These are phyloP conservation scores for Lachnellula cervina DNA, from an alignment of 2,329 filamentous ascomycete species.

Conservation along the genomic window DNA sequence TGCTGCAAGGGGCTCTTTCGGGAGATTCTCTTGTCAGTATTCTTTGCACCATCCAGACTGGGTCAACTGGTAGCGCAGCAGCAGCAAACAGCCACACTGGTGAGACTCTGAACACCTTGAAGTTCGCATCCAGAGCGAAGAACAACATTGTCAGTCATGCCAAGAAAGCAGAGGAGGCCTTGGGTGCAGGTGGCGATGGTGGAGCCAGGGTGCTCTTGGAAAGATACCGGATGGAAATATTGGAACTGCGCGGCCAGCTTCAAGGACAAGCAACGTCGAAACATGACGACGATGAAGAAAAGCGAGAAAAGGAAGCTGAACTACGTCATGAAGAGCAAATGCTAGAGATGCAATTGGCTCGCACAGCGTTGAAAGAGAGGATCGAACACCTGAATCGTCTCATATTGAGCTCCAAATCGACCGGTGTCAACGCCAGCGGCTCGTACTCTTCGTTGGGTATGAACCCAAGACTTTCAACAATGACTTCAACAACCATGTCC, in stretches of 20 bases:
- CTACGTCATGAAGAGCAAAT: conserved; percentile 94
- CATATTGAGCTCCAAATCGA: conserved; percentile 92
- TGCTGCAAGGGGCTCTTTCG: conserved; percentile 87
- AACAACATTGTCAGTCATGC: conserved; percentile 98
- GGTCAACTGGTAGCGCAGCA: conserved; percentile 67
- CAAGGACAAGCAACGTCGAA: conserved; percentile 72
- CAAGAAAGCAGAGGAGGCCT: conserved; percentile 86
- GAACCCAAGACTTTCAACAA: conserved; percentile 54
- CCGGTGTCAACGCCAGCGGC: conserved; percentile 79
- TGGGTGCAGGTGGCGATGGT: conserved; percentile 75
- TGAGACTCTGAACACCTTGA: conserved; percentile 92
- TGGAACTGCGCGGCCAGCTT: conserved; percentile 72
- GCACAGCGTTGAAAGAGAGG: conserved; percentile 91
- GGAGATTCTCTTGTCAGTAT: conserved; percentile 95
- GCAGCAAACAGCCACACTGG: conserved; percentile 69
- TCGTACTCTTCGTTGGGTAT: conserved; percentile 64
- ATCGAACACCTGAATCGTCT: conserved; percentile 95
- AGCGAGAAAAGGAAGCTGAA: conserved; percentile 72
- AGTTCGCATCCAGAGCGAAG: conserved; percentile 93
- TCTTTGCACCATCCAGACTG: conserved; percentile 90
- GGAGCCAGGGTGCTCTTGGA: conserved; percentile 84
- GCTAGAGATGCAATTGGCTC: conserved; percentile 94
- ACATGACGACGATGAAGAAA: conserved; percentile 66
- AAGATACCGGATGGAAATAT: conserved; percentile 89
- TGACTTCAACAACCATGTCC: conserved; percentile 42